phyloP scores from a whole-genome alignment of 768 basidiomycete genomes.

The Mycena olivaceomarginata region DNA sequence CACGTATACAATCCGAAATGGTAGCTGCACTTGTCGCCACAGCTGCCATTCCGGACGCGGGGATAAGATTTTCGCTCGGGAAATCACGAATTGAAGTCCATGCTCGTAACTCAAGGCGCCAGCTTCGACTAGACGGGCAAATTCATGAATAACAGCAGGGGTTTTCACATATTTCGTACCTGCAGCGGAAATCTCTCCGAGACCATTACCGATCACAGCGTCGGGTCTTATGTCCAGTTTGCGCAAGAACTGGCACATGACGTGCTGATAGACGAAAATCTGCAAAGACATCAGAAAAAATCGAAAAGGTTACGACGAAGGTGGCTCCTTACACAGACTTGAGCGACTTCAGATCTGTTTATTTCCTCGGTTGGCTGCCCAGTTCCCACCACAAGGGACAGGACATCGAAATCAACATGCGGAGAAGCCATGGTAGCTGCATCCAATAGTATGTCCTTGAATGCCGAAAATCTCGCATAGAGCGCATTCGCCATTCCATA shows the following conservation, averaged over 20 bases:
- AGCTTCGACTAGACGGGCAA: slow-evolving; percentile 48
- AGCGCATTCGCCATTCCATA: slow-evolving; percentile 59
- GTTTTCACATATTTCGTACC: slow-evolving; percentile 46
- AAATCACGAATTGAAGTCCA: slow-evolving; percentile 55
- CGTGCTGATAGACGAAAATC: slow-evolving; percentile 61
- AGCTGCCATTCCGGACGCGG: slow-evolving; percentile 57
- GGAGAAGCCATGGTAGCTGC: slow-evolving; percentile 51
- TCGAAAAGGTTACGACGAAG: not conserved
- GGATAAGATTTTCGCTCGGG: slow-evolving; percentile 53
- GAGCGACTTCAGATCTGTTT: slow-evolving; percentile 56
- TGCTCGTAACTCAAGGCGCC: slow-evolving; percentile 52
- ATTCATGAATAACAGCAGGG: slow-evolving; percentile 4
- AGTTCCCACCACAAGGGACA: slow-evolving; percentile 50
- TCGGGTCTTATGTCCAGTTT: slow-evolving; percentile 48
- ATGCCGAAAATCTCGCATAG: slow-evolving; percentile 52
- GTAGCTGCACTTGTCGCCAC: slow-evolving; percentile 50
- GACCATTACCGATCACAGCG: slow-evolving; percentile 59
- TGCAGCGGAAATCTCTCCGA: slow-evolving; percentile 60
- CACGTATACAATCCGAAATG: slow-evolving; percentile 48
- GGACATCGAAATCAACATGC: slow-evolving; percentile 52
- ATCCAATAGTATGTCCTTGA: slow-evolving; percentile 51
- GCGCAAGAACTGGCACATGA: slow-evolving; percentile 55
- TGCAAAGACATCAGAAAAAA: not conserved
- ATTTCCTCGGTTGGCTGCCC: slow-evolving; percentile 47
- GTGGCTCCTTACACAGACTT: slow-evolving; percentile 49